Percentiles rank a stretch among this genome's conserved stretches.
phyloP scores from a whole-genome alignment of 768 basidiomycete genomes.

The Psilocybe sp. region DNA sequence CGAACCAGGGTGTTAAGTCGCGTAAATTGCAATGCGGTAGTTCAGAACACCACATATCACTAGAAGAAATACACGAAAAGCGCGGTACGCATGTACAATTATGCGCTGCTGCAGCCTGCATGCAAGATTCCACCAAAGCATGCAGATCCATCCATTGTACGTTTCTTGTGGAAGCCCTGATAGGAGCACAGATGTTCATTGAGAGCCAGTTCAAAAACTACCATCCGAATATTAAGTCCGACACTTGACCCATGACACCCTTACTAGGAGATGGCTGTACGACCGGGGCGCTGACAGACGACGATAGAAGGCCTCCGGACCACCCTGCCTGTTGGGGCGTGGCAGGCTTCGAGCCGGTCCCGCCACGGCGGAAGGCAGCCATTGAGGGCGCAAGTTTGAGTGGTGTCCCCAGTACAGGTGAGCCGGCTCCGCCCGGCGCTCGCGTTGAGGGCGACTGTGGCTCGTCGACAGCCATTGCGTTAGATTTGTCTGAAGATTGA shows the following conservation, averaged over 20 bases:
- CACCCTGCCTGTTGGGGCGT: constrained; percentile 26
- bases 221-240: constrained; percentile 83
- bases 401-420: constrained; percentile 62
- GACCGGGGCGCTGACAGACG: constrained; percentile 17
- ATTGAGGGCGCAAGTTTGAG: constrained; percentile 70
- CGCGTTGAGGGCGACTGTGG: constrained; percentile 20
- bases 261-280: constrained; percentile 41
- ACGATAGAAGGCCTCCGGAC: constrained; percentile 13
- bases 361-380: constrained; percentile 55
- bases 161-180: too few species aligned
- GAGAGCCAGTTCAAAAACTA: constrained; percentile 25
- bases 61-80: too few species aligned
- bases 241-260: constrained; percentile 68
- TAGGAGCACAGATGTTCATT: too few species aligned
- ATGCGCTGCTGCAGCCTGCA: too few species aligned
- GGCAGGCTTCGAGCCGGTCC: constrained; percentile 23
- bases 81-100: too few species aligned
- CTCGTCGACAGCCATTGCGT: constrained; percentile 48
- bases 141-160: too few species aligned
- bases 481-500: constrained; percentile 13
- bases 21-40: too few species aligned
- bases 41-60: too few species aligned
- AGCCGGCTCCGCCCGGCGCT: constrained; percentile 14
- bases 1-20: too few species aligned
- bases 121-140: too few species aligned